phyloP scores from a whole-genome alignment of 2,329 filamentous ascomycete species.

The Beauveria sp. region DNA sequence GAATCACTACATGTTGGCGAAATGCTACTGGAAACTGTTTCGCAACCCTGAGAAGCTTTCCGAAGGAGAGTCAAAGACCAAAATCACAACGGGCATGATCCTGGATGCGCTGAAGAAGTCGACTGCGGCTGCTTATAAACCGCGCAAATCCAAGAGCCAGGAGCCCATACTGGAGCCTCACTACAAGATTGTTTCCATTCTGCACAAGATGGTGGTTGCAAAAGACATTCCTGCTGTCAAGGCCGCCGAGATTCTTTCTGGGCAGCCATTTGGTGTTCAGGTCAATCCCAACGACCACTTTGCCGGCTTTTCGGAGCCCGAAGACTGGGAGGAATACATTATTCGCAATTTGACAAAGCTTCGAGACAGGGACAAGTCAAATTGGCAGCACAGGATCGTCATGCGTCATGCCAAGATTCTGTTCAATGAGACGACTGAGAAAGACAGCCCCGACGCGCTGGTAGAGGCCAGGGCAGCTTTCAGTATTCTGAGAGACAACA shows the following conservation, averaged over 20 bases:
- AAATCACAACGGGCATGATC: slow-evolving; percentile 30
- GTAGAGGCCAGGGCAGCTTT: slow-evolving; percentile 73
- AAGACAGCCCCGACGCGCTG: slow-evolving; percentile 36
- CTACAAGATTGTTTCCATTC: slow-evolving; percentile 77
- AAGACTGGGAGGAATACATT: slow-evolving; percentile 53
- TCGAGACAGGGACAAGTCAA: slow-evolving; percentile 74
- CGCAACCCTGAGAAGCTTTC: slow-evolving; percentile 38
- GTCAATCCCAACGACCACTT: slow-evolving; percentile 27
- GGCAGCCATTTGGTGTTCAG: slow-evolving; percentile 43
- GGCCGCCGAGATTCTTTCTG: slow-evolving; percentile 44
- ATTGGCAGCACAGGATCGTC: slow-evolving; percentile 92
- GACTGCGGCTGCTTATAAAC: slow-evolving; percentile 40
- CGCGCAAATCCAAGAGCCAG: slow-evolving; percentile 49
- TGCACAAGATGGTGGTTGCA: slow-evolving; percentile 69
- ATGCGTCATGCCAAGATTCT: slow-evolving; percentile 59
- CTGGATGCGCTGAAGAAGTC: slow-evolving; percentile 44
- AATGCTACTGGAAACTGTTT: slow-evolving; percentile 59
- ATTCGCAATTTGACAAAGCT: slow-evolving; percentile 44
- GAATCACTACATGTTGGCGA: slow-evolving; percentile 53
- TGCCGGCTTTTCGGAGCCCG: slow-evolving; percentile 33
- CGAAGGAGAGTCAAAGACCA: slow-evolving; percentile 30
- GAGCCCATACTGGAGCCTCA: slow-evolving; percentile 86
- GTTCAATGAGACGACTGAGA: slow-evolving; percentile 31
- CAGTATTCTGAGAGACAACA: slow-evolving; percentile 60
- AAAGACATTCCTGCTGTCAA: slow-evolving; percentile 40